Percentiles rank a stretch among this genome's conserved stretches.
Evolutionary conservation across 2,329 filamentous ascomycete species (phyloP).

Genomic region (Venturia oleaginea): DNA sequence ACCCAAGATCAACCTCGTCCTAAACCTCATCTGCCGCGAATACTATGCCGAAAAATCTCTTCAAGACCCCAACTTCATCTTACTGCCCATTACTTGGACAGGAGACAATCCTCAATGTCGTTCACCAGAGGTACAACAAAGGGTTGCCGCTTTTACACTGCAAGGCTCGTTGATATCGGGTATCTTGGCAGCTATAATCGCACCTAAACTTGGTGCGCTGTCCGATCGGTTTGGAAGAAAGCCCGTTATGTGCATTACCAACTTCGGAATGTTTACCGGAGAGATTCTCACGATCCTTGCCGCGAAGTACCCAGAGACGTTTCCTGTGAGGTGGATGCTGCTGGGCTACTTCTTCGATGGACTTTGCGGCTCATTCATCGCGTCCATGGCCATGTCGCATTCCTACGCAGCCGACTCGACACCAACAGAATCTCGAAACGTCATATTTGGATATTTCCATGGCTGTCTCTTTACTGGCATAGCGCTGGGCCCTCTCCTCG

Average conservation of each 20-base stretch:
- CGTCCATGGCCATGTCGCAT: conserved; percentile 67
- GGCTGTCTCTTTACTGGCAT: conserved; percentile 84
- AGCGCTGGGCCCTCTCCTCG: conserved; percentile 73
- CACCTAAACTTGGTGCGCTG: conserved; percentile 72
- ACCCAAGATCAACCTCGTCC: conserved; percentile 78
- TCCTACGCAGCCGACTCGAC: conserved; percentile 90
- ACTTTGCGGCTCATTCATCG: conserved; percentile 78
- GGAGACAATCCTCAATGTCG: conserved; percentile 71
- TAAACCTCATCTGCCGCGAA: conserved; percentile 72
- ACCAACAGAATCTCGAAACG: conserved; percentile 65
- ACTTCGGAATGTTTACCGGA: conserved; percentile 61
- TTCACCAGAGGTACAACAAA: conserved; percentile 66
- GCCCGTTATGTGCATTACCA: conserved; percentile 61
- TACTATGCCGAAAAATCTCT: conserved; percentile 58
- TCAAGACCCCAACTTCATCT: conserved; percentile 48
- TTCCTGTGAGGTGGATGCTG: conserved; percentile 73
- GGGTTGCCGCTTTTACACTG: conserved; percentile 69
- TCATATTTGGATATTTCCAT: conserved; percentile 83
- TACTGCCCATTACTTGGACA: conserved; percentile 57
- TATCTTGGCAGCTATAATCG: conserved; percentile 67
- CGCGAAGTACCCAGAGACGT: conserved; percentile 60
- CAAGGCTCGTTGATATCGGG: conserved; percentile 67
- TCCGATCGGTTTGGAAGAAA: conserved; percentile 83
- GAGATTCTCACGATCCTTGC: conserved; percentile 74
- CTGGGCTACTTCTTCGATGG: conserved; percentile 73